Evolutionary conservation across 1,284 basidiomycete species (phyloP), one percentile per base, ranked within the genome.

Genomic region (Athelia sp.): DNA sequence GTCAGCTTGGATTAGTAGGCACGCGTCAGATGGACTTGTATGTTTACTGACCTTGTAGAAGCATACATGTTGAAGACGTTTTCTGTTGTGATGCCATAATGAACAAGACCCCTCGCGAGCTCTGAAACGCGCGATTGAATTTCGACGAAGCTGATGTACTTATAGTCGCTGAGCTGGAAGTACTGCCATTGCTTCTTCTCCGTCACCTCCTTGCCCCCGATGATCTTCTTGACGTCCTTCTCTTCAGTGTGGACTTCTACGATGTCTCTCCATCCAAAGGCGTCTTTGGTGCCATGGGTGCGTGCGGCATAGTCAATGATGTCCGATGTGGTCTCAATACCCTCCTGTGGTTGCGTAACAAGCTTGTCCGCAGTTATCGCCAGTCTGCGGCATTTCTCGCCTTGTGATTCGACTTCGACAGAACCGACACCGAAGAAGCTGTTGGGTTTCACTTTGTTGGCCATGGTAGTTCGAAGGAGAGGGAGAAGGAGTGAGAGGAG

Each of bases 111-210:
- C 21, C 83, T 75, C 0, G 84, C 85, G 48, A 92, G 70, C 59
- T 86, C 80, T 15, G 72, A 70, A 11, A 84, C 78, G 9, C 75
- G 71, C 32, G 82, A 76, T 59, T 84, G 74, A 50, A 93, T 74
- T 58, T 93, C 78, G 52, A 87, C 59, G 66, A 82, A 97, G 48
- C 69, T 79, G 61, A 88, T 69, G 69, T 87, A 97, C 68, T 89
- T 81, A 74, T 87, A 97, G 55, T 88, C 87, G 67, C 86, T 88
- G 52, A 99, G 79, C 72, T 97, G 83, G 69, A 90, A 98, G 72
- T 90, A 98, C 65, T 88, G 90, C 95, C 97, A 99, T 52, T 78
- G 92, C 82, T 98, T 98, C 65, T 72, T 89, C 76, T 95, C 89
- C 35, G 73, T 84, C 45, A 87, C 75, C 65, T 94, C 84, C 67